Evolutionary conservation across 2,329 filamentous ascomycete genomes (phyloP), one percentile per base, ranked within the genome.

Genomic region (Coniochaeta sp.): DNA sequence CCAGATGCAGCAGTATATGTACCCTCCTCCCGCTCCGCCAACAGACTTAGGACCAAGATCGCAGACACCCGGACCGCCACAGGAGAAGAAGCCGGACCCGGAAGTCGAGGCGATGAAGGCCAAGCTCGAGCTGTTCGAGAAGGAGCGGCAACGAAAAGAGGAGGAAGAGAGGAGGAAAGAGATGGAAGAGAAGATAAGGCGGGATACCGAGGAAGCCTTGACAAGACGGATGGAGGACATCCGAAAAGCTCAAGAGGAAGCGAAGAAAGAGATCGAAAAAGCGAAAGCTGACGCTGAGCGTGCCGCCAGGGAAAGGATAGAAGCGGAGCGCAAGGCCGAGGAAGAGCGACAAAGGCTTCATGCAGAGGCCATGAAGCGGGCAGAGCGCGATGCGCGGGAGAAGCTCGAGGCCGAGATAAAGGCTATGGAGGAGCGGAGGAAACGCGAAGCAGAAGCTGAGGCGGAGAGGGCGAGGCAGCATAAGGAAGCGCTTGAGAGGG

Each of bases 101-200:
- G 78, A 86, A 52, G 82, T 82, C 59, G 71, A 85, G 55, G 72
- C 72, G n/a, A 75, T 85, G 52, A 77, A 85, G 55, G 75, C 80
- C 55, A 77, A 86, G 58, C 66, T 88, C 14, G 72, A 75, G 12
- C 67, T 69, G 9, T 71, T 79, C 40, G 73, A 79, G 55, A 68
- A 65, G 4, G 71, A 71, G 27, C 67, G 75, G 52, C 73, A 71
- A 27, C 69, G 66, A 55, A 70, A 68, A 54, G 75, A 74, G 50
- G 73, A 72, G 10, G 71, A 69, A 9, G 71, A 74, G 30, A 71
- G 67, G 58, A 68, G 72, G 52, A 56, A 61, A 52, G 68, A 67
- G 56, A 68, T 73, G 66, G 72, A 74, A 49, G 70, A 73, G 35
- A 66, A 62, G 53, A 65, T 71, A 33, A 61, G 60, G 46, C 60